These are phyloP conservation scores for Thelephora aurantiotincta DNA, from an alignment of 768 basidiomycete genomes.

Conservation along the genomic window DNA sequence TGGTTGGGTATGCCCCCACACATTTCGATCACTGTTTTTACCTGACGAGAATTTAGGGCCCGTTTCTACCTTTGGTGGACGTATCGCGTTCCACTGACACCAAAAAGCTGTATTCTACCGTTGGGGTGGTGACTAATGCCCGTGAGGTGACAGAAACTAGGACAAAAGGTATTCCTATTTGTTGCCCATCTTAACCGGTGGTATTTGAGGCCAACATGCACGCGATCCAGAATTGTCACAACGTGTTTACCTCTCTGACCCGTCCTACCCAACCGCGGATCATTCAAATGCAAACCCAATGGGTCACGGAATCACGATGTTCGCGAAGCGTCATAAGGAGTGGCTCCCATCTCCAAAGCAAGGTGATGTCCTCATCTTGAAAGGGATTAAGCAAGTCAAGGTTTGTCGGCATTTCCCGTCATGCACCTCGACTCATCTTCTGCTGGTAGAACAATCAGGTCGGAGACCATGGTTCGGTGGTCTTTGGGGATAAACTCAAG, in stretches of 20 bases:
- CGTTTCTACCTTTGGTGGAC: no score
- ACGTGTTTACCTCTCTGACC: no score
- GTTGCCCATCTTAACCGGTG: constrained; percentile 36
- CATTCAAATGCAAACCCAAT: no score
- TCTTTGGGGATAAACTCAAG: constrained; percentile 6
- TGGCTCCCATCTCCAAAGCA: constrained; percentile 35
- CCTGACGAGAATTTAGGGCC: no score
- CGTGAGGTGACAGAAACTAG: no score
- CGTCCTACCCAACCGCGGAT: no score
- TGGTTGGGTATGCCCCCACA: no score
- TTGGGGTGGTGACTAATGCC: no score
- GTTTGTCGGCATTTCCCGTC: constrained; percentile 15
- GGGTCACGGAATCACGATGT: constrained; percentile 11
- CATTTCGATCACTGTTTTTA: no score
- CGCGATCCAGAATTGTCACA: background rate
- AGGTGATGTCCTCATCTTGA: constrained; percentile 39
- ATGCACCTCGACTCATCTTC: background rate
- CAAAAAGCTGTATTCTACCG: no score
- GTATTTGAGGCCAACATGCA: constrained; percentile 12
- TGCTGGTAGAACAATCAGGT: background rate
- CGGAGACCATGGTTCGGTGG: background rate
- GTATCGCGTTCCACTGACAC: no score
- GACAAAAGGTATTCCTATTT: constrained; percentile 13
- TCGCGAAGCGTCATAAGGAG: constrained; percentile 29
- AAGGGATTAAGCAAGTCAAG: constrained; percentile 24